phyloP scores from a whole-genome alignment of 805 yeast species.

The Wickerhamomyces ciferrii region DNA sequence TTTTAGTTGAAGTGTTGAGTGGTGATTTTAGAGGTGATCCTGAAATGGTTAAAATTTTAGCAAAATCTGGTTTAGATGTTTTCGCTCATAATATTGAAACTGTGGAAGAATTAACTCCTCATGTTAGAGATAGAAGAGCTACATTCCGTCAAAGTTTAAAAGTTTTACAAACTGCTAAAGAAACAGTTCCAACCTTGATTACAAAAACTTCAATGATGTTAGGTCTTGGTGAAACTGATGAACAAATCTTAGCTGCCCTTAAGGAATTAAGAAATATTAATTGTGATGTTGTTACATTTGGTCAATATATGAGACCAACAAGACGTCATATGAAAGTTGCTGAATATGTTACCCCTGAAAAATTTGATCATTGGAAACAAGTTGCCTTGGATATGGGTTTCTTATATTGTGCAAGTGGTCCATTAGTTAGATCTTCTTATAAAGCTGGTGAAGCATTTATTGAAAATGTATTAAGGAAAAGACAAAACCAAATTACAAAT shows the following conservation, averaged over 20 bases:
- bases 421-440: conserved; percentile 92
- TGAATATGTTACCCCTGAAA: conserved; percentile 90
- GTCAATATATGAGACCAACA: conserved; percentile 99
- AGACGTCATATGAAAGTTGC: conserved; percentile 98
- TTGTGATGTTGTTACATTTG: conserved; percentile 96
- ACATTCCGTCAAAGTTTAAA: conserved; percentile 83
- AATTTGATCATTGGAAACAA: conserved; percentile 90
- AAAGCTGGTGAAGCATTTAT: conserved; percentile 98
- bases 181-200: conserved; percentile 63
- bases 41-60: conserved; percentile 72
- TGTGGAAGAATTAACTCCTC: conserved; percentile 92
- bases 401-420: conserved; percentile 95
- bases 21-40: conserved; percentile 96
- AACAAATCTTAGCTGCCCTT: conserved; percentile 73
- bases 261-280: conserved; percentile 66
- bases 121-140: conserved; percentile 94
- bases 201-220: conserved; percentile 96
- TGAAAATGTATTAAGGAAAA: conserved; percentile 83
- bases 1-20: conserved; percentile 85
- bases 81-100: conserved; percentile 97
- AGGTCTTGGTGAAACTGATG: conserved; percentile 96
- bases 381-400: conserved; percentile 86
- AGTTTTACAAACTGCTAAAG: conserved; percentile 78
- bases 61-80: conserved; percentile 85
- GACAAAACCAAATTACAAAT: conserved; percentile 25